Base-by-base conservation (phyloP, 805 yeast species). In the Candida endomychidarum region DNA sequence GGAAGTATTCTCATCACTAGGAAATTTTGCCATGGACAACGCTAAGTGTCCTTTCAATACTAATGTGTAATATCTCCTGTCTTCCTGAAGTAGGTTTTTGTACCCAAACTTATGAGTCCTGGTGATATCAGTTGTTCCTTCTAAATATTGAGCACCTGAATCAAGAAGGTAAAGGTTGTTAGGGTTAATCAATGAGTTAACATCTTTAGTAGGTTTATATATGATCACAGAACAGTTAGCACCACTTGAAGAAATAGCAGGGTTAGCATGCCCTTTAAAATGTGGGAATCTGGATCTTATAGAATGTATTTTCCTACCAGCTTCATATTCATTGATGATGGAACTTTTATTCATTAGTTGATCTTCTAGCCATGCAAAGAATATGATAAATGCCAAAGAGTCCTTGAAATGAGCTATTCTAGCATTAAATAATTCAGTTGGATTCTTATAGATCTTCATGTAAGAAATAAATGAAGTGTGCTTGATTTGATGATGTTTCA, bases 11-110 rank as follows among this genome's bases (percentile, higher is more conserved):
- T 77, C 79, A 23, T 72, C 72, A 34, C 61, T 54, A 4, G 93
- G 93, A 63, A 93, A 87, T 16, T 79, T 77, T 2, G 89, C 75
- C 61, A 78, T 70, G 17, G 95, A 96, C 12, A 93, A 75, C 0
- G 91, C 89, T 43, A 93, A 68, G 56, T 93, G 96, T 8, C 98
- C 98, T 65, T 89, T 88, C 40, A 93, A 71, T 1, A 93, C 99
- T 30, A 86, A 65, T 0, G 98, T 86, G 60, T 87, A 91, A 40
- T 80, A 81, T 48, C 72, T 74, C 56, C 83, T 83, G 46, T 83
- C 84, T n/a, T 91, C 87, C 2, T 61, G 59, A 1, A 51, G 49
- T 15, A 60, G 38, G 1, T 52, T 53, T 2, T 54, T 53, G 24
- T 50, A 21, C 5, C 70, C 70, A 56, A 88, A 83, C 58, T 86